These are phyloP conservation scores for Pseudopyricularia javanii DNA, from an alignment of 2,329 filamentous ascomycete species.

Conservation along the genomic window DNA sequence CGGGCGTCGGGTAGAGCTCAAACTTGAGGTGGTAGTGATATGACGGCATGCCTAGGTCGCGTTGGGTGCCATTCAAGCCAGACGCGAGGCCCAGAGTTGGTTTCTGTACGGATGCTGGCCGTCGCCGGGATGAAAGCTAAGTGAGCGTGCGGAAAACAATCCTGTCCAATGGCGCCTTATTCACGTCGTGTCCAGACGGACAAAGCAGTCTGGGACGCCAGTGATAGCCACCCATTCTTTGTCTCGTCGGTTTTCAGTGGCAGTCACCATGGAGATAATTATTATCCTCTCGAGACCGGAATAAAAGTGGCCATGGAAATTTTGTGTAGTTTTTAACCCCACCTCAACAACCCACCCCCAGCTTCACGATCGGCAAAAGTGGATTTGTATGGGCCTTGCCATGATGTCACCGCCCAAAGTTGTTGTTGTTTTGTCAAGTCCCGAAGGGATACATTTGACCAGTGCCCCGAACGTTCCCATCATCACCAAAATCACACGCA, in stretches of 20 bases:
- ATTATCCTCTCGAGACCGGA: background rate
- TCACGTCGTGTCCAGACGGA: background rate
- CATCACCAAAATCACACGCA: background rate
- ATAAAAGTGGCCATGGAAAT: background rate
- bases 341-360: background rate
- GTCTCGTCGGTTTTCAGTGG: background rate
- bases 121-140: too few relatives aligned
- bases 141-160: background rate
- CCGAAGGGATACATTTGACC: background rate
- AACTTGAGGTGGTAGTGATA: conserved; percentile 57
- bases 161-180: background rate
- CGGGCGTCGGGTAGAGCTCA: conserved; percentile 44
- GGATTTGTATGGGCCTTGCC: background rate
- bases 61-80: background rate
- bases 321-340: background rate
- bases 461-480: background rate
- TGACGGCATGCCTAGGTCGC: conserved; percentile 36
- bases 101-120: background rate
- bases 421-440: too few relatives aligned
- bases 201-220: background rate
- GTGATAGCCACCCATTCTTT: background rate
- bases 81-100: background rate
- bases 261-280: background rate
- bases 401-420: background rate
- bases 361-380: background rate